Base-by-base conservation (phyloP, 2,329 filamentous ascomycete species). In the Venturia pyrina region DNA sequence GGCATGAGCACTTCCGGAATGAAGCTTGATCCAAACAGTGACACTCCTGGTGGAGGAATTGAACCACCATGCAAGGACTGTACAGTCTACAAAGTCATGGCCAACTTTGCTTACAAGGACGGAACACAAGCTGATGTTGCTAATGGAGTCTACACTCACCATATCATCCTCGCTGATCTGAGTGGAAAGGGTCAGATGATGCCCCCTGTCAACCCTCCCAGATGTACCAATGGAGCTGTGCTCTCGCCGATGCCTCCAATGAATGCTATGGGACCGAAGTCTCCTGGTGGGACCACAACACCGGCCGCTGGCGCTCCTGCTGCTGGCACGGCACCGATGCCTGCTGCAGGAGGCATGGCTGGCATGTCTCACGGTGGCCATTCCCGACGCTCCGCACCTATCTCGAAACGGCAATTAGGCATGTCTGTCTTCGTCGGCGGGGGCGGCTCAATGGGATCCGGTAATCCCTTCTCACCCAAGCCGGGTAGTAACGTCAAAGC, bases 11-110 rank as follows among this genome's bases (percentile, higher is more conserved):
- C 19, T 34, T 53, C 48, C 21, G 62, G 62, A 19, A 63, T 63
- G 1, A 63, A 63, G 24, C 62, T 63, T 8, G 62, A 63, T 21
- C 62, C 62, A 15, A 63, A 48, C n/a, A 63, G 62, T 34, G 62
- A 63, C 15, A 48, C 43, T n/a, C 62, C 43, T 10, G 43, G 43
- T n/a, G 62, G 62, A 21, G 37, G n/a, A 11, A 63, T 63, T n/a
- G 37, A 43, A 19, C 62, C 62, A 13, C 62, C 62, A 15, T 63
- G 62, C 28, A 63, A 43, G 11, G 62, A 50, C 62, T 63, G 62
- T 32, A 63, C 63, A 19, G 63, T 65, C 8, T 15, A 21, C 53
- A 65, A 65, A 37, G 63, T 50, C 28, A 37, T 65, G 34, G 63
- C 63, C 7, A 65, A 65, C 19, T 60, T 65, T n/a, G 62, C 48